phyloP scores from a whole-genome alignment of 352 stramenopile species.

The Pythium aristosporum region DNA sequence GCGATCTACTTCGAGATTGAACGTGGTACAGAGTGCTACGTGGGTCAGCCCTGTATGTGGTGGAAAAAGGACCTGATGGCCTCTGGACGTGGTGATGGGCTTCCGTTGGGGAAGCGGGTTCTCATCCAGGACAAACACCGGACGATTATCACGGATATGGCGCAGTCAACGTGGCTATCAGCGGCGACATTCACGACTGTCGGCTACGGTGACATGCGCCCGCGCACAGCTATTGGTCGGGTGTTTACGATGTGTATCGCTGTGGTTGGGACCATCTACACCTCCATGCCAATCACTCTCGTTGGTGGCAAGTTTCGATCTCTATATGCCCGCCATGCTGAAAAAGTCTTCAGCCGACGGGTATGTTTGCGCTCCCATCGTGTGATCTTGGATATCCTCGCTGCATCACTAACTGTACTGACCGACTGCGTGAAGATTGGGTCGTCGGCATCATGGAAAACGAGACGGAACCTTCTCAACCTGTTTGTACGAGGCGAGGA shows the following conservation, averaged over 20 bases:
- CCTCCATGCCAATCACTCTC: constrained; percentile 71
- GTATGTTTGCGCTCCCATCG: constrained; percentile 23
- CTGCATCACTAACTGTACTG: not conserved
- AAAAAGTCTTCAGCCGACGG: constrained; percentile 58
- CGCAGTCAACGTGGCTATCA: constrained; percentile 68
- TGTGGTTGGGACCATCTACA: constrained; percentile 66
- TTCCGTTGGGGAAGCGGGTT: constrained; percentile 58
- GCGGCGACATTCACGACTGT: constrained; percentile 70
- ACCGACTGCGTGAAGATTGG: constrained; percentile 31
- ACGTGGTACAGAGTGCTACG: constrained; percentile 64
- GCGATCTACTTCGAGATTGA: constrained; percentile 78
- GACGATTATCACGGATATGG: constrained; percentile 65
- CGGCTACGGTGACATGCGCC: constrained; percentile 68
- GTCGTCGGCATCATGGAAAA: constrained; percentile 53
- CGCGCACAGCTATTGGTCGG: constrained; percentile 61
- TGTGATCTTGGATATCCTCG: not conserved
- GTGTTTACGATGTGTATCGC: constrained; percentile 67
- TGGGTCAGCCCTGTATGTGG: constrained; percentile 53
- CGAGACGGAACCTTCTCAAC: constrained; percentile 32
- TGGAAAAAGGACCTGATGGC: constrained; percentile 60
- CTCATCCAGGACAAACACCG: constrained; percentile 55
- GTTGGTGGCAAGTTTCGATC: constrained; percentile 73
- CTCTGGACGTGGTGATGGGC: constrained; percentile 28
- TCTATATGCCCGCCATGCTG: constrained; percentile 64
- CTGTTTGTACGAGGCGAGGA: not conserved